Base-by-base conservation (phyloP, 225 moss, liverwort and hornwort species). In the Polytrichum formosum region DNA sequence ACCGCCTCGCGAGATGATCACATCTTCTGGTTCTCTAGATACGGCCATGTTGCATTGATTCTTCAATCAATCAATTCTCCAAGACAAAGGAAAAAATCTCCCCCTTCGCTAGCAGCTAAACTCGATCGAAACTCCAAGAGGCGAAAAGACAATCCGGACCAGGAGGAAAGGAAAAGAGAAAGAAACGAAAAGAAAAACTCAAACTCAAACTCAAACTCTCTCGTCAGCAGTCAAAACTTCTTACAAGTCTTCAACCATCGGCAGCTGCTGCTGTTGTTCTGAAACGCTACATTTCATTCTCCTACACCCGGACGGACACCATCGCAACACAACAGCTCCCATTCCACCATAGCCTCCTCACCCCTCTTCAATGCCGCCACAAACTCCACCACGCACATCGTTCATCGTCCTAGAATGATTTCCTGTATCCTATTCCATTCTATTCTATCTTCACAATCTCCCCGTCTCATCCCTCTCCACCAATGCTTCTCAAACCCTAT, bases 21-120 rank as follows among this genome's bases (percentile, higher is more conserved):
- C 98, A 88, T 94, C 77, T 80, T 99, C 98, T 80, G 98, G 98
- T 80, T 92, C 94, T 82, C 98, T 87, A 74, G 98, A 94, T 54
- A 81, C 82, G 54, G 91, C 92, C 98, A 99, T 99, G 79, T 81
- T 78, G 92, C 96, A 91, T 93, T 82, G 73, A 75, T 60, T 31
- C 65, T 25, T 73, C 75, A 69, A 70, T 67, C 73, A 46, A 46
- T 46, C 46, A 46, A 46, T 46, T 46, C 46, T 46, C 46, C 46
- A 46, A 46, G 46, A 35, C 46, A 46, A 46, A 46, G 46, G 46
- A 16, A 46, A 46, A 46, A 46, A 2, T 46, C 5, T 63, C 46
- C 46, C 28, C 68, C 65, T 27, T 68, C 68, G 59, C 33, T 66
- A 37, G 26, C 53, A 74, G 69, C 37, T 74, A 59, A 74, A 61